Base-by-base conservation (phyloP, 805 yeast genomes). In the Saccharomycopsis oosterbeekiorum region DNA sequence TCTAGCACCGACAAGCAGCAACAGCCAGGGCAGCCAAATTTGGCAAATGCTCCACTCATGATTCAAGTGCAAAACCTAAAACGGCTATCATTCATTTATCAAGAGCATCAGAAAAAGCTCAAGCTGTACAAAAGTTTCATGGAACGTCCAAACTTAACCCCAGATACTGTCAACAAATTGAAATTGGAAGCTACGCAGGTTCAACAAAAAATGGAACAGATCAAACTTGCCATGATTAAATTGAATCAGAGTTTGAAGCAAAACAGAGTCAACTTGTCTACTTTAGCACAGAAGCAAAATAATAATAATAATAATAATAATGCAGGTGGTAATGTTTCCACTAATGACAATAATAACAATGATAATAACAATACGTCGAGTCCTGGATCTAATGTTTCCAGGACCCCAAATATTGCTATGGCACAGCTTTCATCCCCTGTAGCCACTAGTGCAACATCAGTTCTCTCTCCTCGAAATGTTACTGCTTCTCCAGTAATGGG, bases 171-270 rank as follows among this genome's bases (percentile, higher is more conserved):
- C 54, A 65, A 67, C 10, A 69, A 67, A 55, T 60, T 70, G 39
- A 70, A 69, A 59, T 71, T 69, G 34, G 71, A 71, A 56, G 71
- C 67, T 57, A 65, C 66, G 11, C 69, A 66, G 47, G 61, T 70
- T 29, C 71, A 70, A 59, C 70, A 68, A 54, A 70, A 71, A 55
- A 64, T 73, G 26, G 74, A 72, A 43, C 67, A 68, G 37, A 60
- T 63, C 6, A 62, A 60, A 36, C 21, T 55, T 17, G 21, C 60
- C 15, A 57, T 39, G 50, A 3, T 43, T 11, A 51, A 58, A 70
- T 55, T 57, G 51, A 60, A 43, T n/a, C 64, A 60, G 36, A 60
- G 59, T 37, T 37, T 59, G 4, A 57, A 50, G 11, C 64, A 63
- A 39, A 59, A 61, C 29, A 29, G 62, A 14, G 65, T 59, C n/a